phyloP scores from a whole-genome alignment of 257 asterid genomes.

The Nicotiana tomentosiformis region DNA sequence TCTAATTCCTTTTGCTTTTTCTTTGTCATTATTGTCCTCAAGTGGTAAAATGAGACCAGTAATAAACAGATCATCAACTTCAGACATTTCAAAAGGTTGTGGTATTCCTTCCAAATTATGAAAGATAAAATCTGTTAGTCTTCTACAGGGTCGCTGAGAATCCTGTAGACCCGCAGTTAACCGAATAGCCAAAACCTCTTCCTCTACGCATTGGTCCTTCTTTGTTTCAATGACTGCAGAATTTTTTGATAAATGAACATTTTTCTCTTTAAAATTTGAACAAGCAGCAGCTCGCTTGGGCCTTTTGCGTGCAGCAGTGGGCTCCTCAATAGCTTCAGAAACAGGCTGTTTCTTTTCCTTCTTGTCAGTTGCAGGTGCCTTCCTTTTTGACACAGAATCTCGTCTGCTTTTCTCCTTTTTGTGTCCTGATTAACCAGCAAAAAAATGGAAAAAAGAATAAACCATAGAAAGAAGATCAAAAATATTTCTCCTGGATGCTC shows the following conservation, averaged over 20 bases:
- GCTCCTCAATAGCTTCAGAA: conserved; percentile 30
- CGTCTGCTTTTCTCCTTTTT: conserved; percentile 23
- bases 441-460: neutral
- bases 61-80: conserved; percentile 65
- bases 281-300: conserved; percentile 93
- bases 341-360: conserved; percentile 44
- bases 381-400: conserved; percentile 30
- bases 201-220: conserved; percentile 42
- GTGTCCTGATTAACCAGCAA: conserved; percentile 22
- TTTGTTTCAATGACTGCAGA: conserved; percentile 53
- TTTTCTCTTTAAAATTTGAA: conserved; percentile 65
- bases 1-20: conserved; percentile 51
- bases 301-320: conserved; percentile 46
- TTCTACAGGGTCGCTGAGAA: conserved; percentile 64
- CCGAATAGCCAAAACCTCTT: conserved; percentile 70
- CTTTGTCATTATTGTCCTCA: conserved; percentile 52
- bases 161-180: conserved; percentile 55
- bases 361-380: conserved; percentile 28
- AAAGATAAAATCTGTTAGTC: conserved; percentile 64
- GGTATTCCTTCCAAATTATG: conserved; percentile 59
- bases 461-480: neutral
- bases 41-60: conserved; percentile 72
- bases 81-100: conserved; percentile 84
- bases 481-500: neutral
- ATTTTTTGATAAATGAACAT: conserved; percentile 32